A percentile compares a stretch with the other conserved stretches of the same genome.
These are phyloP conservation scores for Suillus variegatus DNA, from an alignment of 768 basidiomycete species.

Conservation along the genomic window DNA sequence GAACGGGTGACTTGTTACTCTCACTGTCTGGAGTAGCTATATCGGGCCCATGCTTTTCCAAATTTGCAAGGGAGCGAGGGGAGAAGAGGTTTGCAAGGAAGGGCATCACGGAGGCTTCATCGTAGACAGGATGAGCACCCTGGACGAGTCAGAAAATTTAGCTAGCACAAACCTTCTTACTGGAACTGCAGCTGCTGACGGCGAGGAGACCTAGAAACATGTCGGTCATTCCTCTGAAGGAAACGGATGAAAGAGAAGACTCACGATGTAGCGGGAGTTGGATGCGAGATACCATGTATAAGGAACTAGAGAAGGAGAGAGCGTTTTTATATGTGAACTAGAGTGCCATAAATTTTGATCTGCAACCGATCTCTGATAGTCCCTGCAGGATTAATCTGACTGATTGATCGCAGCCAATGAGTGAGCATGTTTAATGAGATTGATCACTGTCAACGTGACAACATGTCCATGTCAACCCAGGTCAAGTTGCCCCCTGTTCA, in stretches of 20 bases:
- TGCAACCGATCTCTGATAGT: background rate
- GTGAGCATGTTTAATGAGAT: background rate
- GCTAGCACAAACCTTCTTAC: background rate
- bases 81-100: background rate
- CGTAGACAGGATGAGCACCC: background rate
- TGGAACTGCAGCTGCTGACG: background rate
- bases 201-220: background rate
- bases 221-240: background rate
- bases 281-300: constrained; percentile 1
- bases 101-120: constrained; percentile 4
- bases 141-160: background rate
- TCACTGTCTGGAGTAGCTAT: background rate
- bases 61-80: background rate
- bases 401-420: background rate
- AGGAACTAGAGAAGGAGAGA: background rate
- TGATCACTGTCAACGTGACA: no score
- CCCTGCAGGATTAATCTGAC: background rate
- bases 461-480: no score
- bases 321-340: background rate
- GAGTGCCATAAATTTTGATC: background rate
- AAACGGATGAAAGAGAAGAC: background rate
- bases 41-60: background rate
- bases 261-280: background rate
- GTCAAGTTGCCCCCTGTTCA: no score
- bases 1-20: background rate